These are phyloP conservation scores for Apiospora saccharicola DNA, from an alignment of 2,329 filamentous ascomycete species.

Conservation along the genomic window DNA sequence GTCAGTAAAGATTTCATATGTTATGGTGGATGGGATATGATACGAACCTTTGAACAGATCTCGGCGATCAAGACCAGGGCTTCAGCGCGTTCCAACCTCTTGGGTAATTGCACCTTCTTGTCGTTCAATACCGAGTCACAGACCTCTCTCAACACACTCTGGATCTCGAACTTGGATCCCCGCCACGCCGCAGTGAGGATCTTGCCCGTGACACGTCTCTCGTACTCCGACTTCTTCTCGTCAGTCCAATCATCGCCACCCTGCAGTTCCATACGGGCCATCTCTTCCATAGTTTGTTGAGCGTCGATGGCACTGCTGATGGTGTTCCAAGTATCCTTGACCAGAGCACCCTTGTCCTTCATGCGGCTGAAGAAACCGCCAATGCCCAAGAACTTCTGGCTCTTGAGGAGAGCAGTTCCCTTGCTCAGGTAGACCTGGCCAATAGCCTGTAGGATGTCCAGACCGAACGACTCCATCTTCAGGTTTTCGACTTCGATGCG, in stretches of 20 bases:
- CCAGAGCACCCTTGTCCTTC: constrained; percentile 94
- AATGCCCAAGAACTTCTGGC: constrained; percentile 96
- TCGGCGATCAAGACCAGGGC: constrained; percentile 89
- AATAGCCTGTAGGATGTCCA: constrained; percentile 96
- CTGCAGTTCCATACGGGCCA: constrained; percentile 93
- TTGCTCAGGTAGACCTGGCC: constrained; percentile 91
- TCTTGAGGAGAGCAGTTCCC: constrained; percentile 86
- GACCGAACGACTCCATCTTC: constrained; percentile 98
- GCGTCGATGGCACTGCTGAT: constrained; percentile 96
- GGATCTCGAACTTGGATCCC: constrained; percentile 97
- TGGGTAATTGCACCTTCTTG: constrained; percentile 79
- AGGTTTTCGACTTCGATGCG: constrained; percentile 94
- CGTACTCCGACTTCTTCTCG: constrained; percentile 94
- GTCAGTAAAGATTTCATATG: constrained; percentile 8
- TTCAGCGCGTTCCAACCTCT: constrained; percentile 90
- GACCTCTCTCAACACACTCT: constrained; percentile 92
- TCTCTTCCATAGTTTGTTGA: constrained; percentile 98
- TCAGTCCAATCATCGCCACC: constrained; percentile 98
- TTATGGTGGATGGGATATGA: background rate
- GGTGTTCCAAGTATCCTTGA: constrained; percentile 98
- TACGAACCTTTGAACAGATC: constrained; percentile 81
- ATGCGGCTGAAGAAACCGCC: constrained; percentile 92
- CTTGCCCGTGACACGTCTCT: constrained; percentile 95
- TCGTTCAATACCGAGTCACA: constrained; percentile 87
- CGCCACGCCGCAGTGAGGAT: constrained; percentile 97